Evolutionary conservation across 2,329 filamentous ascomycete species (phyloP).

Genomic region (Phaeoacremonium minimum): DNA sequence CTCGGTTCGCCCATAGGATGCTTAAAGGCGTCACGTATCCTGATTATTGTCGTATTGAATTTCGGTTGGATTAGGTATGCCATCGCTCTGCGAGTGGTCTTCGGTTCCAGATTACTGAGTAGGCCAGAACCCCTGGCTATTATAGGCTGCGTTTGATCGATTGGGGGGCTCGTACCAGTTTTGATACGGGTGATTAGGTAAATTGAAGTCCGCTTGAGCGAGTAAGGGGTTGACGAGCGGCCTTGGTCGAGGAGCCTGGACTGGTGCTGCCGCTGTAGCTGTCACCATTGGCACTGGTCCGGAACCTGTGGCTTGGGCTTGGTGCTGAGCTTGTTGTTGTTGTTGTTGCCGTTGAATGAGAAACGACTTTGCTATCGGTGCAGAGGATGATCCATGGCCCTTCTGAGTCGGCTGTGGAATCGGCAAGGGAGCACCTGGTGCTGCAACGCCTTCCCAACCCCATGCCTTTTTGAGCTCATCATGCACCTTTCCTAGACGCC

Average conservation of each 20-base stretch:
- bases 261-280: slow-evolving; percentile 17
- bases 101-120: no score
- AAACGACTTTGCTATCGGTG: slow-evolving; percentile 4
- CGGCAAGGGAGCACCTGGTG: not conserved
- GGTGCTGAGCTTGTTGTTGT: slow-evolving; percentile 6
- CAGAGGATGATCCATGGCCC: slow-evolving; percentile 9
- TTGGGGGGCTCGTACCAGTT: slow-evolving; percentile 74
- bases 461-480: slow-evolving; percentile 70
- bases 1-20: no score
- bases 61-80: no score
- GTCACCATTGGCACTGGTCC: slow-evolving; percentile 15
- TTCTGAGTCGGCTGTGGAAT: no score
- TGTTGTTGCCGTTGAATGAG: slow-evolving; percentile 14
- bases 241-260: slow-evolving; percentile 22
- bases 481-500: slow-evolving; percentile 70
- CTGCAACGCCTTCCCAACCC: slow-evolving; percentile 57
- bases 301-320: slow-evolving; percentile 1
- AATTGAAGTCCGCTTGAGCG: slow-evolving; percentile 66
- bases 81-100: no score
- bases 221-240: slow-evolving; percentile 64
- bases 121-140: no score
- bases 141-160: not conserved
- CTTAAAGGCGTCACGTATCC: no score
- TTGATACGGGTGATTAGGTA: slow-evolving; percentile 78
- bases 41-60: no score